Conservation (phyloP, 306 rosid species). For the Cucurbita argyrosperma region DNA sequence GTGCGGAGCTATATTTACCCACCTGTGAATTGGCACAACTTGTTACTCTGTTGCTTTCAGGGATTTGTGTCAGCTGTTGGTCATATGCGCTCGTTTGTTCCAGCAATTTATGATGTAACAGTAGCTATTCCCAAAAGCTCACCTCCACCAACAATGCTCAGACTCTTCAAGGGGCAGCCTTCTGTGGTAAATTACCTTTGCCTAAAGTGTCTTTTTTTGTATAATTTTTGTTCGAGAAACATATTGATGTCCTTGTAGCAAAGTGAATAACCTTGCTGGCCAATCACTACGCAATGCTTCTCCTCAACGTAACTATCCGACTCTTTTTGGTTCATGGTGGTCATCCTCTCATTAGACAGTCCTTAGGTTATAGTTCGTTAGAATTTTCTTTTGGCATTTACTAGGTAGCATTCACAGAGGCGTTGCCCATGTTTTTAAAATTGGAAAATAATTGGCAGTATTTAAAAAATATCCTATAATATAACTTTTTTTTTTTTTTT, state of each 20-base stretch:
- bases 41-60: constrained; percentile 15
- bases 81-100: constrained; percentile 77
- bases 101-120: constrained; percentile 68
- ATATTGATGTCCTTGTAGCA: too few species aligned
- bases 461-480: background rate
- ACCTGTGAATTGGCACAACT: background rate
- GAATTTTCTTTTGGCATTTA: background rate
- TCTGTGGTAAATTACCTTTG: constrained; percentile 52
- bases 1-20: background rate
- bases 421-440: background rate
- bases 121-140: constrained; percentile 73
- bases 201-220: background rate
- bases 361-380: background rate
- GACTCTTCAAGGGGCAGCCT: constrained; percentile 73
- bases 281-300: background rate
- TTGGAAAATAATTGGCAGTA: background rate
- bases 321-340: background rate
- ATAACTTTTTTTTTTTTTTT: background rate
- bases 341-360: background rate
- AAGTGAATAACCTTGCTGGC: background rate
- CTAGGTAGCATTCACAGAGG: background rate
- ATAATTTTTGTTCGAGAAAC: too few species aligned
- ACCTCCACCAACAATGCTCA: constrained; percentile 76
- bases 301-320: background rate
- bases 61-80: constrained; percentile 78